phyloP scores from a whole-genome alignment of 352 stramenopile species.

The Aphanomyces invadans region DNA sequence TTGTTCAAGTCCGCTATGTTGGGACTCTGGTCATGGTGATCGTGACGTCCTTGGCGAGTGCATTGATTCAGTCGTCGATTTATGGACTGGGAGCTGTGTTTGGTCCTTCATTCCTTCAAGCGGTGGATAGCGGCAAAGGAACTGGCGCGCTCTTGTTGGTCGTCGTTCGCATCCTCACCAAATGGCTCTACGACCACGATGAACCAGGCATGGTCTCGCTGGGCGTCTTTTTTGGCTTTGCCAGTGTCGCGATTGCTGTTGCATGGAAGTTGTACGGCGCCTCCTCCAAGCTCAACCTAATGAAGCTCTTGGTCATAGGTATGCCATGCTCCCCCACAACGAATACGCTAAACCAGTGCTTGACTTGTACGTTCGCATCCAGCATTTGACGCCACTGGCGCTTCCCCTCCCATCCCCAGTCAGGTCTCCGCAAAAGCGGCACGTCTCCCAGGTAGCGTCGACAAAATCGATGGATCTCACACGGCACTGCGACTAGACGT shows the following conservation, averaged over 20 bases:
- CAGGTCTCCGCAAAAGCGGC: constrained; percentile 6
- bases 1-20: constrained; percentile 38
- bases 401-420: constrained; percentile 46
- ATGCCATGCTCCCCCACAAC: constrained; percentile 41
- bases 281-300: not conserved
- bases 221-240: constrained; percentile 56
- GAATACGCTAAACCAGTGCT: constrained; percentile 55
- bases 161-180: constrained; percentile 47
- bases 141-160: constrained; percentile 70
- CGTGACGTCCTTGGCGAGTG: constrained; percentile 53
- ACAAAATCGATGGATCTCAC: not conserved
- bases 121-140: constrained; percentile 68
- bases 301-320: constrained; percentile 51
- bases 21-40: constrained; percentile 56
- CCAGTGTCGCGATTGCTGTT: constrained; percentile 27
- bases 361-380: constrained; percentile 56
- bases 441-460: not conserved
- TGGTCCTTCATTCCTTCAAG: constrained; percentile 63
- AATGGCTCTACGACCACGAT: constrained; percentile 35
- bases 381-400: constrained; percentile 49
- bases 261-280: constrained; percentile 4
- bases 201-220: constrained; percentile 38
- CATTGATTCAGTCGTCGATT: constrained; percentile 59
- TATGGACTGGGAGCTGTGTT: constrained; percentile 77
- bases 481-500: not conserved